Base-by-base conservation (phyloP, 495 filamentous ascomycete genomes). In the Talaromyces ruber region DNA sequence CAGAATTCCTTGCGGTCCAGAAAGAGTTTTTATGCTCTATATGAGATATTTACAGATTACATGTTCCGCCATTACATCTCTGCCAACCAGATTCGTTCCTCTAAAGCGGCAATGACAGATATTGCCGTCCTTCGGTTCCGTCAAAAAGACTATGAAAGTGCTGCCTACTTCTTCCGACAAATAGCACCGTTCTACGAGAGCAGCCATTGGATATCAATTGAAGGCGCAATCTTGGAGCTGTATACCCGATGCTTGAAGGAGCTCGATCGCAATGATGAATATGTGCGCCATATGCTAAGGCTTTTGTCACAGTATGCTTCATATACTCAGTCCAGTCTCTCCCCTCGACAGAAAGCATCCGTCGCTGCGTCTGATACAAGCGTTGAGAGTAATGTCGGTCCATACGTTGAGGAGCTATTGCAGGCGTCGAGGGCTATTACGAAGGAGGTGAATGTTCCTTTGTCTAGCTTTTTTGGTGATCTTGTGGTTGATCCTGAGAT, bases 211-310 rank as follows among this genome's bases (percentile, higher is more conserved):
- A 84, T 79, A 47, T 72, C 88, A 4, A 77, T 97, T 12, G 92
- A 97, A 68, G 81, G 88, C 11, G 86, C 84, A 2, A 89, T 96
- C 82, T 78, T 98, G 28, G 82, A 90, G 56, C 87, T 97, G 81
- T 91, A 95, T 70, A 86, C 91, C 3, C 83, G 83, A 37, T 97
- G 91, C 73, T 80, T 98, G 55, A 89, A 91, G 68, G 79, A 90
- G 66, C 81, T 97, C 21, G 73, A 86, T 47, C 82, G 83, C 18
- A 83, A 83, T 62, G 89, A 93, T 50, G 93, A 97, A 58, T 95
- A 93, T 66, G 84, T 91, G 55, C 84, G 83, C 16, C 83, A 89
- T 24, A 76, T 91, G 32, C 77, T 95, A 14, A 86, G 88, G 65
- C 78, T 97, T 12, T 69, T 98, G 30, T 83, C 86, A 6, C 94